A percentile compares a stretch with the other conserved stretches of the same genome.
Evolutionary conservation across 2,329 filamentous ascomycete genomes (phyloP).

Genomic region (Neoascochyta sp.): DNA sequence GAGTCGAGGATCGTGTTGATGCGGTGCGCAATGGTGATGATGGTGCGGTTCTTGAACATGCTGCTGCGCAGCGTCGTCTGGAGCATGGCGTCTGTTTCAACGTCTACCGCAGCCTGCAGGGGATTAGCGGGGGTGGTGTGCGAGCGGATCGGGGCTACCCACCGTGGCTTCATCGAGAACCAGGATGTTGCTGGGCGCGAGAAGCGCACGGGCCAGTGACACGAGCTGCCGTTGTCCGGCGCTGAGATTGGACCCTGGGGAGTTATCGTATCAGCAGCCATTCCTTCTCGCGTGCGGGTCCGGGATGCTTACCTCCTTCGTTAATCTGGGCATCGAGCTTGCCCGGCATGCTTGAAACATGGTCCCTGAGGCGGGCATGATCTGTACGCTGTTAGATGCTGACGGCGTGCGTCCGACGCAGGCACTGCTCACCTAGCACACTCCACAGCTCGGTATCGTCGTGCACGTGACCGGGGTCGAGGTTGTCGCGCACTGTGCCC

Average conservation of each 20-base stretch:
- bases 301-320: constrained; percentile 74
- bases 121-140: constrained; percentile 2
- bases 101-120: constrained; percentile 61
- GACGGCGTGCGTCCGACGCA: not conserved
- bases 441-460: constrained; percentile 98
- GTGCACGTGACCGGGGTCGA: constrained; percentile 90
- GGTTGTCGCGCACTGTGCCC: constrained; percentile 87
- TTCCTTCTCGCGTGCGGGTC: constrained; percentile 1
- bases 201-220: constrained; percentile 85
- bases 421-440: constrained; percentile 67
- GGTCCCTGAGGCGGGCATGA: constrained; percentile 88
- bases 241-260: constrained; percentile 82
- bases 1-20: constrained; percentile 93
- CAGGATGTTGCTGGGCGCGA: constrained; percentile 94
- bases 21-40: constrained; percentile 96
- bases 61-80: constrained; percentile 61
- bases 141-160: constrained; percentile 39
- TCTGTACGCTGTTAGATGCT: constrained; percentile 52
- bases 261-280: too few relatives aligned
- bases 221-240: constrained; percentile 93
- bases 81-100: constrained; percentile 63
- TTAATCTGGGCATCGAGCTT: constrained; percentile 85
- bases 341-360: constrained; percentile 80
- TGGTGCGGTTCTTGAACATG: constrained; percentile 84
- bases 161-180: constrained; percentile 96